Evolutionary conservation across 2,329 filamentous ascomycete genomes (phyloP).

Genomic region (Claviceps maximensis): DNA sequence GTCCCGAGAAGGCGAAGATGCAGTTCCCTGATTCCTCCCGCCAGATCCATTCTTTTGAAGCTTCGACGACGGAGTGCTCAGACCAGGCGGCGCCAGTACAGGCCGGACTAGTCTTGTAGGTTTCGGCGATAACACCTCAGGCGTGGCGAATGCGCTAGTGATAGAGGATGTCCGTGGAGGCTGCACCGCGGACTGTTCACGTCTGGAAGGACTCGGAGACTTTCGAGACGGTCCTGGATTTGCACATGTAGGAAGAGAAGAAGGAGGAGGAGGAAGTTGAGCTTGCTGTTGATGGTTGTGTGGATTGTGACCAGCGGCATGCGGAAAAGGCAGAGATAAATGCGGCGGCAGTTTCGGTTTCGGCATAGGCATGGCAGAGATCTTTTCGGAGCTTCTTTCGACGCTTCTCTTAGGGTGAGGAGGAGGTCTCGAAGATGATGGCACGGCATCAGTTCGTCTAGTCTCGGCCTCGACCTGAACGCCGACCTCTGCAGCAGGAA

Average conservation of each 20-base stretch:
- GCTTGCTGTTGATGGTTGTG: background rate
- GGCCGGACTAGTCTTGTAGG: constrained; percentile 20
- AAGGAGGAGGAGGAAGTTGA: background rate
- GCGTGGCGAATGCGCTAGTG: constrained; percentile 9
- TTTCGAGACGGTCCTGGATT: background rate
- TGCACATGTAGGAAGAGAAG: background rate
- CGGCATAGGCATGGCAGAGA: constrained; percentile 5
- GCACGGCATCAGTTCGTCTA: background rate
- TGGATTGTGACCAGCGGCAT: background rate
- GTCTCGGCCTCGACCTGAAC: background rate
- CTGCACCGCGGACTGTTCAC: constrained; percentile 1
- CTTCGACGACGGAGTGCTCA: no score
- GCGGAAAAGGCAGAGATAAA: background rate
- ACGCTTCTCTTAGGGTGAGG: background rate
- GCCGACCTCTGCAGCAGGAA: background rate
- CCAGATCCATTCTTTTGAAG: background rate
- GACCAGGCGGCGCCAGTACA: constrained; percentile 12
- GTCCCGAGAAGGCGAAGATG: constrained; percentile 14
- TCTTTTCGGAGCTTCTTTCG: constrained; percentile 1
- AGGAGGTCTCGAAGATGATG: background rate
- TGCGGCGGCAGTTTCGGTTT: constrained; percentile 12
- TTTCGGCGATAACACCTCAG: constrained; percentile 19
- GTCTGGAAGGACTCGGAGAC: background rate
- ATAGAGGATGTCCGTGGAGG: constrained; percentile 11
- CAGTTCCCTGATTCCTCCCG: constrained; percentile 7